Conservation (phyloP, 2,329 filamentous ascomycete genomes). For the Botrytis aclada region DNA sequence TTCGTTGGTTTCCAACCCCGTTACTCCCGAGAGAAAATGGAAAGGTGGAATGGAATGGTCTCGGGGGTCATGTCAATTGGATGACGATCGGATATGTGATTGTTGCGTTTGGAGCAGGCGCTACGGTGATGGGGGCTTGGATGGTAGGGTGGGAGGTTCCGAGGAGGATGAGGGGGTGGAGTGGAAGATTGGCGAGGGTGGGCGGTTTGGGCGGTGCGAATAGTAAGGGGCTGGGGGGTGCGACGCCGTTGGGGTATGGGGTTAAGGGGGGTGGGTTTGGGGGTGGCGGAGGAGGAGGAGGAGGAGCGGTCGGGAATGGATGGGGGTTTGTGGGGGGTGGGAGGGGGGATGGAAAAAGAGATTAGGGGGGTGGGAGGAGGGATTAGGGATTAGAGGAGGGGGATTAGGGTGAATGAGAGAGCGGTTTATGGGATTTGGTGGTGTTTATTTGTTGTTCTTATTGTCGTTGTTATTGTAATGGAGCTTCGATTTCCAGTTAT, state of each 20-base stretch:
- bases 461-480: no score
- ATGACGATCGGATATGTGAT: conserved; percentile 62
- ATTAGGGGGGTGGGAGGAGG: conserved; percentile 8
- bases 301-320: conserved; percentile 29
- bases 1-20: conserved; percentile 82
- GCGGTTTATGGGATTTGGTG: no score
- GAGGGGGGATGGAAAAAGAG: conserved; percentile 21
- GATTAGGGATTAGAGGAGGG: background rate
- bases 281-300: conserved; percentile 25
- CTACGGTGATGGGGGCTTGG: conserved; percentile 53
- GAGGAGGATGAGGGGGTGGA: conserved; percentile 36
- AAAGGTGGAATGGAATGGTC: conserved; percentile 61
- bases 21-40: conserved; percentile 66
- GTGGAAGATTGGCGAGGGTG: conserved; percentile 26
- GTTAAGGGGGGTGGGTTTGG: conserved; percentile 22
- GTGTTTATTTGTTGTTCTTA: no score
- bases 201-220: conserved; percentile 31
- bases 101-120: conserved; percentile 56
- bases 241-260: conserved; percentile 32
- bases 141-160: conserved; percentile 60
- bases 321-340: conserved; percentile 20
- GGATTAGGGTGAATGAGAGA: no score
- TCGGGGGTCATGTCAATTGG: conserved; percentile 57
- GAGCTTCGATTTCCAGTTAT: no score
- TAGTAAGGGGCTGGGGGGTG: conserved; percentile 26